A percentile compares a stretch with the other conserved stretches of the same genome.
These are phyloP conservation scores for Septoria linicola DNA, from an alignment of 2,329 filamentous ascomycete genomes.

Conservation along the genomic window DNA sequence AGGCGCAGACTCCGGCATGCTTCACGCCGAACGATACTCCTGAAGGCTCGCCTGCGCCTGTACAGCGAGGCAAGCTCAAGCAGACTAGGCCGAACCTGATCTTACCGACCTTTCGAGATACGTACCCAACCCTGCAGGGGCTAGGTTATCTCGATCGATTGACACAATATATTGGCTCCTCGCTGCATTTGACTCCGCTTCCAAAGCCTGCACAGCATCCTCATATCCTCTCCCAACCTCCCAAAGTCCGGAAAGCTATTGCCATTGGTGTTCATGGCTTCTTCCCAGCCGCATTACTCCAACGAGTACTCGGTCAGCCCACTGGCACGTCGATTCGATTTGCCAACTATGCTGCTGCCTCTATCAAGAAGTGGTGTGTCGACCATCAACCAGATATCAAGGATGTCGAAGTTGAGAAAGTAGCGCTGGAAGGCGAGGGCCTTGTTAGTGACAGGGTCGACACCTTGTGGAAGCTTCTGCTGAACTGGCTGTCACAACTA, in stretches of 20 bases:
- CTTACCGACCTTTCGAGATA: conserved; percentile 67
- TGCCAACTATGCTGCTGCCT: conserved; percentile 78
- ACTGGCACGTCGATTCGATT: conserved; percentile 95
- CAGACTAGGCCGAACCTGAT: conserved; percentile 59
- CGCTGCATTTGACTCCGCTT: conserved; percentile 37
- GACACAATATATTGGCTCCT: conserved; percentile 40
- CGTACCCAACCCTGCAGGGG: conserved; percentile 55
- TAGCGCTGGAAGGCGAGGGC: conserved; percentile 91
- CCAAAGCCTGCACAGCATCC: conserved; percentile 65
- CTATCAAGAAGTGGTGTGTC: conserved; percentile 80
- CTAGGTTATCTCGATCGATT: conserved; percentile 46
- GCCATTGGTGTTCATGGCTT: conserved; percentile 94
- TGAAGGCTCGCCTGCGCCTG: conserved; percentile 27
- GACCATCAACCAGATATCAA: conserved; percentile 60
- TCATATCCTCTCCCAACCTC: conserved; percentile 63
- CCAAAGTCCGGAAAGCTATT: conserved; percentile 77
- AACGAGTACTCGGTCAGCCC: conserved; percentile 89
- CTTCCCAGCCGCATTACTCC: conserved; percentile 81
- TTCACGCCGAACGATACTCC: conserved; percentile 31
- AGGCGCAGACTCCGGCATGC: conserved; percentile 24
- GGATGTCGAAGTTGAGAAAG: conserved; percentile 82
- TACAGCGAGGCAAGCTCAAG: conserved; percentile 30
- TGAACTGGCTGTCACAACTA: conserved; percentile 93
- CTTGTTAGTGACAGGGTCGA: conserved; percentile 87
- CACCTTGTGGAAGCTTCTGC: conserved; percentile 86